Conservation (phyloP, 495 filamentous ascomycete genomes). For the Penicillium cosmopolitanum region DNA sequence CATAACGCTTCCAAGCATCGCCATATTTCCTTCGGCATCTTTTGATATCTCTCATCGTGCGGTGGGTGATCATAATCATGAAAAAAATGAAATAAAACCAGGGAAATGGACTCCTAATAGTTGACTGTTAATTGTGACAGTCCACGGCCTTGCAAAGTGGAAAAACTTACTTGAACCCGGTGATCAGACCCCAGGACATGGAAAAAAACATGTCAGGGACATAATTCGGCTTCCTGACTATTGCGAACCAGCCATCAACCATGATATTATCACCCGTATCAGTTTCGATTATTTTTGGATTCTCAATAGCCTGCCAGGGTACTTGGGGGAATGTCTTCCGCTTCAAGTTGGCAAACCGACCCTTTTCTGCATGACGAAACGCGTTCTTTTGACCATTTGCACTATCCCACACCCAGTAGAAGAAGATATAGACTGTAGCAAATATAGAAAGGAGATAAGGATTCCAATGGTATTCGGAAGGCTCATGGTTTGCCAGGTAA, state of each 20-base stretch:
- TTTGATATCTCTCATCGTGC: constrained; percentile 77
- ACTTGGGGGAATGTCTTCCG: constrained; percentile 88
- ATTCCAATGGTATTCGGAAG: constrained; percentile 76
- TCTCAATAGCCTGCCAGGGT: constrained; percentile 75
- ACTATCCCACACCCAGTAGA: constrained; percentile 92
- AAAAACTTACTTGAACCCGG: constrained; percentile 52
- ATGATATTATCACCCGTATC: constrained; percentile 76
- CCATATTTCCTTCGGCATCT: constrained; percentile 86
- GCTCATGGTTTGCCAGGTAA: constrained; percentile 85
- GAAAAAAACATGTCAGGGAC: constrained; percentile 84
- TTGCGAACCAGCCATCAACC: constrained; percentile 86
- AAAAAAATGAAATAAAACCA: constrained; percentile 98
- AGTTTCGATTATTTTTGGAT: constrained; percentile 78
- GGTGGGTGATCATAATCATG: constrained; percentile 83
- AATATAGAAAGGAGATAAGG: constrained; percentile 62
- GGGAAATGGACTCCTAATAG: constrained; percentile 56
- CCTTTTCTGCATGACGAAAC: constrained; percentile 80
- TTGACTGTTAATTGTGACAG: not conserved
- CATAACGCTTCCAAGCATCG: constrained; percentile 87
- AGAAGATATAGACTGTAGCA: constrained; percentile 72
- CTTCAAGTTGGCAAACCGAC: constrained; percentile 54
- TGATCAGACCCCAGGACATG: constrained; percentile 63
- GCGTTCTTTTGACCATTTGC: constrained; percentile 91
- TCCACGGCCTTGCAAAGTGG: not conserved
- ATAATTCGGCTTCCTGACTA: constrained; percentile 91